These are phyloP conservation scores for Domatiomyces globalis DNA, from an alignment of 2,329 filamentous ascomycete genomes.

Conservation along the genomic window DNA sequence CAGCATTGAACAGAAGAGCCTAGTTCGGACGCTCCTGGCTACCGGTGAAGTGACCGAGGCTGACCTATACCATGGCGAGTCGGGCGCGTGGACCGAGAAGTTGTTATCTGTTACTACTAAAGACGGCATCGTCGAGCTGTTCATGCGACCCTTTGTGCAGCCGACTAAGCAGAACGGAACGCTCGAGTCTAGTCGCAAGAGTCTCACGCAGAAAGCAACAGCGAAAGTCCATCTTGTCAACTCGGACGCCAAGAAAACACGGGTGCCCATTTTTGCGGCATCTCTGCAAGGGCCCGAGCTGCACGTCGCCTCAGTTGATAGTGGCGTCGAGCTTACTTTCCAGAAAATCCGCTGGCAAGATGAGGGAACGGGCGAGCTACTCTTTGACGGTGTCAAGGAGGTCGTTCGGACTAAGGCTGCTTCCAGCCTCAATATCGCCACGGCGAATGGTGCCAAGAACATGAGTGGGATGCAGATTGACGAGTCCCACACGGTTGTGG, in stretches of 20 bases:
- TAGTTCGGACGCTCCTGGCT: constrained; percentile 35
- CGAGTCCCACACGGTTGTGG: constrained; percentile 43
- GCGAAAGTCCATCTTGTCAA: constrained; percentile 32
- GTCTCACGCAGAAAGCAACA: constrained; percentile 32
- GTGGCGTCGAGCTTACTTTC: constrained; percentile 36
- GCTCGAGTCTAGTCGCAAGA: constrained; percentile 20
- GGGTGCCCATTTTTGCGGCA: constrained; percentile 31
- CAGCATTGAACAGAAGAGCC: constrained; percentile 28
- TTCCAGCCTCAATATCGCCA: constrained; percentile 32
- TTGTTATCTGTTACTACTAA: constrained; percentile 33
- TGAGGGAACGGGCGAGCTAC: constrained; percentile 29
- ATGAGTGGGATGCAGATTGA: constrained; percentile 40
- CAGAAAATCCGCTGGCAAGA: constrained; percentile 36
- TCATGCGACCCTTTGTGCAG: constrained; percentile 34
- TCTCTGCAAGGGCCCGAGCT: constrained; percentile 34
- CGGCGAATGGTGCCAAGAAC: constrained; percentile 40
- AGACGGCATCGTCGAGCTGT: constrained; percentile 37
- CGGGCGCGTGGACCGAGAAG: constrained; percentile 19
- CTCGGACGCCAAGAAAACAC: constrained; percentile 26
- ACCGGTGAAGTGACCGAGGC: constrained; percentile 32
- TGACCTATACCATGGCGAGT: constrained; percentile 23
- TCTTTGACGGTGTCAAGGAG: constrained; percentile 31
- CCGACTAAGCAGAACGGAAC: constrained; percentile 21
- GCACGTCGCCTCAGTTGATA: constrained; percentile 35
- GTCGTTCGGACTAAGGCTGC: constrained; percentile 31